Evolutionary conservation across 768 basidiomycete genomes (phyloP).

Genomic region (Tremella yokohamensis): DNA sequence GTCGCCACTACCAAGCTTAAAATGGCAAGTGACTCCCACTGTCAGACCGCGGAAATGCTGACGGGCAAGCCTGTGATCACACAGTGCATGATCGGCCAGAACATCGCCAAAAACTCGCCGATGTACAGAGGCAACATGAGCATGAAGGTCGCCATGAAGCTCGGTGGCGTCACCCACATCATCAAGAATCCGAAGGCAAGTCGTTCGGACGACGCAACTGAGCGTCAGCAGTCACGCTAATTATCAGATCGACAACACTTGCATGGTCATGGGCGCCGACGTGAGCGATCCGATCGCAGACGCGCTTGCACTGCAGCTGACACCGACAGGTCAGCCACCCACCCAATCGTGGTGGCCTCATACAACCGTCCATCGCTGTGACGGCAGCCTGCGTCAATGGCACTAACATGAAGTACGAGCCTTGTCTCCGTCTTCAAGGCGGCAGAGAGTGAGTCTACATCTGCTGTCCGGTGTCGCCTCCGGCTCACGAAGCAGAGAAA

Average conservation of each 20-base stretch:
- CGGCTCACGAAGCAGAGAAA: conserved; percentile 30
- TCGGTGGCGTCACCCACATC: conserved; percentile 48
- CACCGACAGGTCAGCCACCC: conserved; percentile 23
- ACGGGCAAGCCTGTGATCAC: conserved; percentile 39
- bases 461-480: background rate
- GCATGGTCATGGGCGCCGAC: conserved; percentile 44
- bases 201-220: conserved; percentile 16
- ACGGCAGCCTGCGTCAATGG: conserved; percentile 34
- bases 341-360: conserved; percentile 22
- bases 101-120: conserved; percentile 24
- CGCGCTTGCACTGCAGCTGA: background rate
- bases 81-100: conserved; percentile 41
- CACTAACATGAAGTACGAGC: conserved; percentile 31
- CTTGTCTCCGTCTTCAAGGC: conserved; percentile 44
- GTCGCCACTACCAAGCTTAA: conserved; percentile 16
- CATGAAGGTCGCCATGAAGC: conserved; percentile 50
- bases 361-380: conserved; percentile 43
- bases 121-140: conserved; percentile 46
- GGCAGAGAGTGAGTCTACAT: conserved; percentile 36
- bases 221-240: conserved; percentile 8
- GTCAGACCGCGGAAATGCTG: background rate
- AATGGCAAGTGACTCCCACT: conserved; percentile 2
- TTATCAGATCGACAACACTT: conserved; percentile 25
- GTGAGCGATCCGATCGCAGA: conserved; percentile 5
- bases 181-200: conserved; percentile 25